phyloP scores from a whole-genome alignment of 2,329 filamentous ascomycete species.

The Leptographium flavum region DNA sequence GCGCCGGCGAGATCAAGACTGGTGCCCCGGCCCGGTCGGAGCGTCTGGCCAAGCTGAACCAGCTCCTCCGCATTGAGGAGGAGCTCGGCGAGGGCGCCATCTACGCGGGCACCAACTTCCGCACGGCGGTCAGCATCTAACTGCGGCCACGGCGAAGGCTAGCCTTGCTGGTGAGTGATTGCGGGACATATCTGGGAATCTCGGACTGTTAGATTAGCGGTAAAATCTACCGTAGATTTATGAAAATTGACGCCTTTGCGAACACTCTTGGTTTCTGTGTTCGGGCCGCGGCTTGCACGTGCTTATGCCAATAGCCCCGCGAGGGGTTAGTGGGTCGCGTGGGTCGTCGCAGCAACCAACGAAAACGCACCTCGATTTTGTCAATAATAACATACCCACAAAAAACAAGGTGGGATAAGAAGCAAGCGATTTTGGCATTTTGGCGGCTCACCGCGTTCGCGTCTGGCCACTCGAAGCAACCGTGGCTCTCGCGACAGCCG shows the following conservation, averaged over 20 bases:
- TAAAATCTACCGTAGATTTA: background rate
- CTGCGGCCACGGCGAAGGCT: background rate
- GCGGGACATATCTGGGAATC: background rate
- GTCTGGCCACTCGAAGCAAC: constrained; percentile 1
- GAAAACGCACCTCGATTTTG: constrained; percentile 5
- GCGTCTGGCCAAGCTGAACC: constrained; percentile 99
- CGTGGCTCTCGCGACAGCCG: background rate
- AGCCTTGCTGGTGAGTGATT: background rate
- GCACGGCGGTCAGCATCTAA: constrained; percentile 76
- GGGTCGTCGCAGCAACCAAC: constrained; percentile 10
- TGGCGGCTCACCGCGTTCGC: background rate
- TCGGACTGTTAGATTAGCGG: background rate
- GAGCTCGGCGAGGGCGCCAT: constrained; percentile 85
- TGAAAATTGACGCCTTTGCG: background rate
- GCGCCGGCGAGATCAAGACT: constrained; percentile 97
- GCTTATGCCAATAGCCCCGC: no score
- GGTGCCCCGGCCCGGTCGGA: constrained; percentile 92
- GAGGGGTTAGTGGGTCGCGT: background rate
- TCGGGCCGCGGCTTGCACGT: background rate
- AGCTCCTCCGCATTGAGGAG: constrained; percentile 99
- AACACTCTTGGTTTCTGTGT: background rate
- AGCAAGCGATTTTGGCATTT: background rate
- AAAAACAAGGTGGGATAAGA: background rate
- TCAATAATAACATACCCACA: constrained; percentile 9
- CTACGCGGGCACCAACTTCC: constrained; percentile 88